Base-by-base conservation (phyloP, 2,329 filamentous ascomycete genomes). In the Alternaria incomplexa region DNA sequence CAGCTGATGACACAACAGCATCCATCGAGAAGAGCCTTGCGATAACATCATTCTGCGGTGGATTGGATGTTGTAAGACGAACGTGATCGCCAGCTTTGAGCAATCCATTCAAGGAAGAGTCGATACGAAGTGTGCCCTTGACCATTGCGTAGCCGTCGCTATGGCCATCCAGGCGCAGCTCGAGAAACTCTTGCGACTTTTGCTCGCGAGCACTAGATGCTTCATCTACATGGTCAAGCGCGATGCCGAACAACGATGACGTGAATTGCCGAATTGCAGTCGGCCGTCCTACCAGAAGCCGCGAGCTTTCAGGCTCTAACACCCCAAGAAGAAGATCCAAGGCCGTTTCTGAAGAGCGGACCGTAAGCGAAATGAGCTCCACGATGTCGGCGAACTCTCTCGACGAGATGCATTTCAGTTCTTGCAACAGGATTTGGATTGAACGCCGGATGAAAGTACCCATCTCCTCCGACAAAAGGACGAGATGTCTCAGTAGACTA, bases 221-320 rank as follows among this genome's bases (percentile, higher is more conserved):
- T 63, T 82, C 79, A 22, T 79, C 78, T 13, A 82, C 74, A 56
- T 83, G 80, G 55, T 83, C 80, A 8, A 83, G 23, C 1, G 80
- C 80, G 36, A 83, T 79, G 1, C 76, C 79, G 32, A 77, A 76
- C 9, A 79, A 43, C 44, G 77, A 79, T 8, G 68, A 70, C 2
- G 79, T 65, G 43, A 82, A 77, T 61, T 79, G 72, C 1, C 62
- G 62, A 8, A 74, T 62, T 6, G 76, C 58, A 6, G 61, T 58
- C 3, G 75, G 73, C 2, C 64, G 66, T 22, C 70, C 77, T 7
- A 71, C 61, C 5, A 79, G 51, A 7, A 82, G 63, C 5, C 74
- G 73, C 11, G 48, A 60, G 26, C 43, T 73, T 58, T 77, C 73
- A 8, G 69, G 73, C 52, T 83, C 78, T 1, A 83, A 57, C 12